Evolutionary conservation across 176 grass and related monocot species (phyloP).

Genomic region (Musa troglodytarum): DNA sequence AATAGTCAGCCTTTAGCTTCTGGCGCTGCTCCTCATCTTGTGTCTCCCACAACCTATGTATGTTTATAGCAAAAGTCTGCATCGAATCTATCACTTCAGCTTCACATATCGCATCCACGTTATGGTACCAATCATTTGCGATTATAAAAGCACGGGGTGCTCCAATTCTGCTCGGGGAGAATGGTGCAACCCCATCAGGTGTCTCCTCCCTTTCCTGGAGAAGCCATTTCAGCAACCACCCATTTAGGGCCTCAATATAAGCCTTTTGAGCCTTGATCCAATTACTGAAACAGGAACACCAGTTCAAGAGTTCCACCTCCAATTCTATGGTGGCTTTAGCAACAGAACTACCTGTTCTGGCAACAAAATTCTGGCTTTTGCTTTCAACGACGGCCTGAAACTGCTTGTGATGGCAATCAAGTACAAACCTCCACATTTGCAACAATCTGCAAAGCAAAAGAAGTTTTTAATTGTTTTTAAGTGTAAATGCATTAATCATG

Average conservation of each 20-base stretch:
- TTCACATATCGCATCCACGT: conserved; percentile 51
- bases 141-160: conserved; percentile 63
- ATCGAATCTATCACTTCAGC: conserved; percentile 42
- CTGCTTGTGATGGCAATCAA: conserved; percentile 72
- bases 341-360: conserved; percentile 39
- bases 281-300: conserved; percentile 69
- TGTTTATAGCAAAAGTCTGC: conserved; percentile 48
- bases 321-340: conserved; percentile 54
- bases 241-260: conserved; percentile 66
- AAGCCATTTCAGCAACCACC: conserved; percentile 86
- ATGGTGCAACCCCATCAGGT: conserved; percentile 35
- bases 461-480: neutral
- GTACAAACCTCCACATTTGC: conserved; percentile 74
- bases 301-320: conserved; percentile 78
- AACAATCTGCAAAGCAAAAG: conserved; percentile 42
- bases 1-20: conserved; percentile 50
- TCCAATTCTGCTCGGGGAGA: conserved; percentile 61
- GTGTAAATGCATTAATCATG: neutral
- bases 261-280: conserved; percentile 63
- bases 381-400: conserved; percentile 63
- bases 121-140: conserved; percentile 67
- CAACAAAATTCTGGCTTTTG: conserved; percentile 47
- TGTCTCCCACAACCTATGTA: conserved; percentile 50
- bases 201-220: conserved; percentile 70
- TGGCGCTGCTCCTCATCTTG: conserved; percentile 56